phyloP scores from a whole-genome alignment of 1,139 yeast species.

The Suhomyces bribrorum region DNA sequence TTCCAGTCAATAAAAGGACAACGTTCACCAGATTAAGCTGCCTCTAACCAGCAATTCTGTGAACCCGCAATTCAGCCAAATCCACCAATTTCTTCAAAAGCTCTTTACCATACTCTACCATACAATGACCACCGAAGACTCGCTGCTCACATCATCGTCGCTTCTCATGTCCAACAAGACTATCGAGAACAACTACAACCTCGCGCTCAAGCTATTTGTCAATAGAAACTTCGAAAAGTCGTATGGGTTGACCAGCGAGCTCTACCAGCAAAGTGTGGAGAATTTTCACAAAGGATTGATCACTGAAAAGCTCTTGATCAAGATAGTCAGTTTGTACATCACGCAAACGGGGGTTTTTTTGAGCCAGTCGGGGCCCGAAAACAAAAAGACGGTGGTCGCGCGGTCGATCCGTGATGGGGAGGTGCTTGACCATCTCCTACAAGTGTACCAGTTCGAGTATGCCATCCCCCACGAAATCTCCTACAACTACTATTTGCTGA shows the following conservation, averaged over 20 bases:
- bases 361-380: not conserved
- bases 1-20: not conserved
- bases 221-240: constrained; percentile 41
- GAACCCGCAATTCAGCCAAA: not conserved
- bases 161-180: constrained; percentile 17
- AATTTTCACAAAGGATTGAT: constrained; percentile 30
- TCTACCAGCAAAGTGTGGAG: constrained; percentile 25
- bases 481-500: constrained; percentile 35
- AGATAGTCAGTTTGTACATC: constrained; percentile 39
- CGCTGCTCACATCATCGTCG: constrained; percentile 9
- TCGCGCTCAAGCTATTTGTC: constrained; percentile 43
- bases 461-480: constrained; percentile 37
- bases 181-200: constrained; percentile 32
- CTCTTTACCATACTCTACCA: not conserved
- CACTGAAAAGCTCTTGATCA: constrained; percentile 31
- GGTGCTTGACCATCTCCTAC: constrained; percentile 25
- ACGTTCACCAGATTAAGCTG: too few species aligned
- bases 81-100: not conserved
- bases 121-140: constrained; percentile 11
- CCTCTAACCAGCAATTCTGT: too few species aligned
- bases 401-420: constrained; percentile 23
- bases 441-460: constrained; percentile 22
- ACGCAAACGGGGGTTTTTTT: constrained; percentile 35
- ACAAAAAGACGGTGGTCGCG: constrained; percentile 11
- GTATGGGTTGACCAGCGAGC: constrained; percentile 28